Evolutionary conservation across 2,329 filamentous ascomycete genomes (phyloP).

Genomic region (Apiospora kogelbergensis): DNA sequence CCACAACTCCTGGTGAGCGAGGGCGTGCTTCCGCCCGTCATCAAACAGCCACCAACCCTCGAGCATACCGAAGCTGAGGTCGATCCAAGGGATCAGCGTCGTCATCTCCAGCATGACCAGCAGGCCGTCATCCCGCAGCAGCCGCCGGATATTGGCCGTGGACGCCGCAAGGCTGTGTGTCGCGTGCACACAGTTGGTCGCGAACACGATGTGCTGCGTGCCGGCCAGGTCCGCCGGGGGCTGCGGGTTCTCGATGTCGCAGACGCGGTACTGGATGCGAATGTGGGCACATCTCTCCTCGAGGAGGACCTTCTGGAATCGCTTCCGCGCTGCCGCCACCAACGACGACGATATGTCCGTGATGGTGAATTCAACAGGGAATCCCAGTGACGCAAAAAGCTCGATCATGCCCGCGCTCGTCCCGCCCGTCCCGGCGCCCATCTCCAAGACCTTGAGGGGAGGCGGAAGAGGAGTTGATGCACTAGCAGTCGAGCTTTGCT

Average conservation of each 20-base stretch:
- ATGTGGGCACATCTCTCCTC: no score
- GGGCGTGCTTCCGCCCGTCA: conserved; percentile 29
- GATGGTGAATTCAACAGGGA: conserved; percentile 34
- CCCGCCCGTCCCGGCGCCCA: conserved; percentile 33
- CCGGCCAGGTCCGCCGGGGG: conserved; percentile 17
- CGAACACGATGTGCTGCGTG: conserved; percentile 32
- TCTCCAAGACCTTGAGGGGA: conserved; percentile 32
- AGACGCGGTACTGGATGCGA: no score
- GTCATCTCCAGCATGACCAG: conserved; percentile 37
- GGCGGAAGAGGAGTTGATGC: not conserved
- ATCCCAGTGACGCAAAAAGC: conserved; percentile 19
- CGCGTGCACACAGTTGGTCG: conserved; percentile 35
- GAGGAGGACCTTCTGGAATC: conserved; percentile 12
- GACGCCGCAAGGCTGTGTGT: conserved; percentile 25
- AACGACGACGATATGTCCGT: conserved; percentile 34
- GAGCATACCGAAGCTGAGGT: conserved; percentile 36
- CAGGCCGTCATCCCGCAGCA: conserved; percentile 35
- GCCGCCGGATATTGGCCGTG: conserved; percentile 21
- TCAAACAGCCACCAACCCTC: conserved; percentile 40
- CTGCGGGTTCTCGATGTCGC: conserved; percentile 29
- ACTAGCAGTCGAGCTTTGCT: no score
- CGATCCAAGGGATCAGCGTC: conserved; percentile 27
- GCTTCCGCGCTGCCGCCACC: conserved; percentile 25
- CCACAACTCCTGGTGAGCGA: no score
- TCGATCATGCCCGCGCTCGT: conserved; percentile 28